phyloP scores from a whole-genome alignment of 75 land plant species.

The Cunninghamia lanceolata region DNA sequence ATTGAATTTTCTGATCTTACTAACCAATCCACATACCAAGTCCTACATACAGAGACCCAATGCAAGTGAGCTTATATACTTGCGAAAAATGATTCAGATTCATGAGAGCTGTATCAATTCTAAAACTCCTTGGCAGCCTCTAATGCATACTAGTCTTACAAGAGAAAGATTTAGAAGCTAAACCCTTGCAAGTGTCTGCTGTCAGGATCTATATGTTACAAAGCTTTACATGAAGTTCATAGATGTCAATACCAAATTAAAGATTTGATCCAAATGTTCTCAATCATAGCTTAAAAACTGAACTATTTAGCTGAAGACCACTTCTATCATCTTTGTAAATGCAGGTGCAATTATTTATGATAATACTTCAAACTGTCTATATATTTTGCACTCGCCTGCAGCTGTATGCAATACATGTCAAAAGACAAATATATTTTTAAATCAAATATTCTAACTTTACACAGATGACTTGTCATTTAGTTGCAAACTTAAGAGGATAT shows the following conservation, averaged over 20 bases:
- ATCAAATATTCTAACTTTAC: not conserved
- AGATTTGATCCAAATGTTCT: not conserved
- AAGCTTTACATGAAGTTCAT: not conserved
- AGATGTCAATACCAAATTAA: not conserved
- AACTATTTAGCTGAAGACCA: not conserved
- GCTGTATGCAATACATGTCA: not conserved
- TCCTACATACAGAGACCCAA: not conserved
- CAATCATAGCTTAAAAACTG: not conserved
- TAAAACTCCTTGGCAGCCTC: not conserved
- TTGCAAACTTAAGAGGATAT: not conserved
- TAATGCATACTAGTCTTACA: not conserved
- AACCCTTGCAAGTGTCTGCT: not conserved
- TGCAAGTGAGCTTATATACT: not conserved
- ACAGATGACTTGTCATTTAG: not conserved
- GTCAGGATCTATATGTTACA: not conserved
- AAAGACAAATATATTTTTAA: not conserved
- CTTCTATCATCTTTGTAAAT: not conserved
- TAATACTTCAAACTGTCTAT: not conserved
- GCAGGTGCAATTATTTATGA: not conserved
- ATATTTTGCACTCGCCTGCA: not conserved
- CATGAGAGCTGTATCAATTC: not conserved
- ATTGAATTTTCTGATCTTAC: not conserved
- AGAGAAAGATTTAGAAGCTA: not conserved
- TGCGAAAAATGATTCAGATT: not conserved
- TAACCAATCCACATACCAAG: not conserved